These are phyloP conservation scores for Fusarium sp. DNA, from an alignment of 2,329 filamentous ascomycete genomes.

Conservation along the genomic window DNA sequence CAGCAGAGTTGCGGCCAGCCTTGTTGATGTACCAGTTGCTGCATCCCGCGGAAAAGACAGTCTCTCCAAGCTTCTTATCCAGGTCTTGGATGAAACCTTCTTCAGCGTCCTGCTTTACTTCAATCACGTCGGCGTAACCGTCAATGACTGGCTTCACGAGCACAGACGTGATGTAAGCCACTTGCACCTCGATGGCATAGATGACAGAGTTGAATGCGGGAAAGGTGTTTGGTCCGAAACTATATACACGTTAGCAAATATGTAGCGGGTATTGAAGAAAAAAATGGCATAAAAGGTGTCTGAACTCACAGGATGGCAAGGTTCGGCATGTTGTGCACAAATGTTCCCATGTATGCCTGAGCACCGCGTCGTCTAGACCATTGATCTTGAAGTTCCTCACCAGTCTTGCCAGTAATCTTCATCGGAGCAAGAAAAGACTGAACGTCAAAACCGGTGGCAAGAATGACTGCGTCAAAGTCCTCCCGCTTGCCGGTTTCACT, in stretches of 20 bases:
- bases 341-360: slow-evolving; percentile 47
- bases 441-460: slow-evolving; percentile 46
- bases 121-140: neutral
- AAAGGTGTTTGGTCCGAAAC: slow-evolving; percentile 23
- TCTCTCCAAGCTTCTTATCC: slow-evolving; percentile 41
- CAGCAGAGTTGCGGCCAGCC: slow-evolving; percentile 48
- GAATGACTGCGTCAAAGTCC: slow-evolving; percentile 43
- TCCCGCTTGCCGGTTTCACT: neutral
- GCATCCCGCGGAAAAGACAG: slow-evolving; percentile 53
- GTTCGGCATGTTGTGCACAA: slow-evolving; percentile 48
- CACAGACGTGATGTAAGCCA: slow-evolving; percentile 32
- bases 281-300: neutral
- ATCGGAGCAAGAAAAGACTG: slow-evolving; percentile 40
- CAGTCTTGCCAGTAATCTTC: neutral
- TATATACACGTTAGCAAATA: neutral
- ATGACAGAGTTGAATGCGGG: slow-evolving; percentile 48
- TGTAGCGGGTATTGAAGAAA: neutral
- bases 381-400: neutral
- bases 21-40: slow-evolving; percentile 57
- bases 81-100: neutral
- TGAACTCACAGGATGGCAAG: slow-evolving; percentile 42
- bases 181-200: slow-evolving; percentile 38
- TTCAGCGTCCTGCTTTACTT: neutral
- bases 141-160: slow-evolving; percentile 19
- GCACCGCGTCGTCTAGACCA: slow-evolving; percentile 30